These are phyloP conservation scores for Asterochloris sp. DNA, from an alignment of 139 green algal genomes.

Conservation along the genomic window DNA sequence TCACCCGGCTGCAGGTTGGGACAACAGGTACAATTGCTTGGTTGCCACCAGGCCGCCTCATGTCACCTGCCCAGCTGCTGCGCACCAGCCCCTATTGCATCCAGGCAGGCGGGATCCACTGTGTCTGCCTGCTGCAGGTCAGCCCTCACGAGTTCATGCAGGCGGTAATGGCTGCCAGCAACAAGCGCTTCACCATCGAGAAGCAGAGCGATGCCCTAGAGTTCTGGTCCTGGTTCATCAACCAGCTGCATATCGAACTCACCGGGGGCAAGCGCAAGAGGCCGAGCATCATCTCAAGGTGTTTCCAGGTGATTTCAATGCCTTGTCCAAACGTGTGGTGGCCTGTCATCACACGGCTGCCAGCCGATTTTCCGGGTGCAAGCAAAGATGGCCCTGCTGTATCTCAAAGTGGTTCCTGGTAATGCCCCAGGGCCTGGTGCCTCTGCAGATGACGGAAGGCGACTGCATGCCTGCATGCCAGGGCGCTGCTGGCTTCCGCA, in stretches of 20 bases:
- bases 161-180: slow-evolving; percentile 75
- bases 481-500: no score
- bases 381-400: no score
- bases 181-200: slow-evolving; percentile 87
- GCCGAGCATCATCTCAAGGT: slow-evolving; percentile 81
- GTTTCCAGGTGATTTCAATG: slow-evolving; percentile 70
- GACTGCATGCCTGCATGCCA: no score
- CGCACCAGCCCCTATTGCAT: background rate
- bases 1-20: background rate
- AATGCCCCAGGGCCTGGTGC: no score
- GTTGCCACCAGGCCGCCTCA: no score
- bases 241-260: slow-evolving; percentile 86
- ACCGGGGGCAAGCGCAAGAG: slow-evolving; percentile 77
- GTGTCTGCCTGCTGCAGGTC: slow-evolving; percentile 34
- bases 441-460: no score
- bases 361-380: no score
- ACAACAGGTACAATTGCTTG: no score
- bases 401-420: no score
- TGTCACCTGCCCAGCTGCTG: no score
- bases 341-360: background rate
- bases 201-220: slow-evolving; percentile 82
- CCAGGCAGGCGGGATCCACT: no score
- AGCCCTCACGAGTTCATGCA: slow-evolving; percentile 96
- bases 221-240: slow-evolving; percentile 93
- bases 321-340: background rate